Evolutionary conservation across 2,329 filamentous ascomycete species (phyloP), one percentile per base, ranked within the genome.

Genomic region (Chaetomium olivaceum): DNA sequence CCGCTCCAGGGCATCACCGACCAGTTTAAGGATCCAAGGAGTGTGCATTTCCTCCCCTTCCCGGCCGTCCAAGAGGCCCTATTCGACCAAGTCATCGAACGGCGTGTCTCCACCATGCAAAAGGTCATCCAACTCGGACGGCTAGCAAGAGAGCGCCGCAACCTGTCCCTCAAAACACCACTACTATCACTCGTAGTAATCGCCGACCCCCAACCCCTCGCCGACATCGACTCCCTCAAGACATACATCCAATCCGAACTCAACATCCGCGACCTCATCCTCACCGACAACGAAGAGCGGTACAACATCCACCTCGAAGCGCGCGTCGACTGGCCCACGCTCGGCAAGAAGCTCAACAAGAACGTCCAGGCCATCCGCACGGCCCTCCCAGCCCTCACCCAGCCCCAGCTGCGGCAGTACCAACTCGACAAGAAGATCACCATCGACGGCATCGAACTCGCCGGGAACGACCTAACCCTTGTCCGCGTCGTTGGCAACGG

Each of bases 291-390:
- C 69, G 94, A 98, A 79, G 89, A 87, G 62, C 91, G 90, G 76
- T 97, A 97, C 81, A 91, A 92, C 62, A 92, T 99, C 55, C 89
- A 90, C 67, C 91, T 93, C 14, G 87, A 86, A 46, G 93, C 93
- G 11, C 9, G 57, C 0, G 62, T 64, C 2, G 94, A 99, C 78
- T 97, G 94, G 90, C 92, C 94, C n/a, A 89, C 91, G 2, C 84
- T 99, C 19, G 94, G 94, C 70, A 97, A 97, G 85, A 98, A 97
- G 81, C 85, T 98, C 71, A 96, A 96, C 84, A 97, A 97, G 79
- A 93, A 97, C 73, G 91, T 92, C 88, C 71, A 92, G 90, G 76
- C 48, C 1, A 93, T 98, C 71, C 95, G 95, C 82, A 96, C 93
- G 80, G 93, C 91, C 2, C 81, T 99, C 57, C 93, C 93, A 8